phyloP scores from a whole-genome alignment of 1,139 yeast genomes.

The Kurtzmaniella quercitrusa region DNA sequence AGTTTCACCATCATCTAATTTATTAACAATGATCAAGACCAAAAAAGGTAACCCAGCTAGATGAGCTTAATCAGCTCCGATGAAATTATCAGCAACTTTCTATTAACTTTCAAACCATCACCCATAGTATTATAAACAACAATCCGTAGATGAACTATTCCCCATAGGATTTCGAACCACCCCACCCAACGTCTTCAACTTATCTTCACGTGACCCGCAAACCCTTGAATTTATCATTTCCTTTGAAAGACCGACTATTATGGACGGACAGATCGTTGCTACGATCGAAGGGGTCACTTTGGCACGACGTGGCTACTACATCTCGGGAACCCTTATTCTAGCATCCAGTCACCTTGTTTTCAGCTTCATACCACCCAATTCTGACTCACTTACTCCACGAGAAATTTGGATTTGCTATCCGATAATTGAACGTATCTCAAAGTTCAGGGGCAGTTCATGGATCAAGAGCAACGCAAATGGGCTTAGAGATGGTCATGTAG shows the following conservation, averaged over 20 bases:
- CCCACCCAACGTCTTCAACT: neutral
- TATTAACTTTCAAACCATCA: no score
- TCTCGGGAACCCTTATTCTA: conserved; percentile 67
- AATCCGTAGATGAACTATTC: no score
- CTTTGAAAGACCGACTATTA: conserved; percentile 5
- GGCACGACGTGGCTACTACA: conserved; percentile 63
- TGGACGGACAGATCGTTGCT: conserved; percentile 23
- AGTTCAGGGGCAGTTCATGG: conserved; percentile 51
- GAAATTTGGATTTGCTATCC: conserved; percentile 96
- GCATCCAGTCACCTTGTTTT: conserved; percentile 88
- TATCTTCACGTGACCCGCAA: neutral
- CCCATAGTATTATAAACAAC: no score
- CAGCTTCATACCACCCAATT: conserved; percentile 30
- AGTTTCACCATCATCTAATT: no score
- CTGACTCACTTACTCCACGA: conserved; percentile 26
- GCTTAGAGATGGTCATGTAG: neutral
- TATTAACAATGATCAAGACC: no score
- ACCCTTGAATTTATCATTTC: neutral
- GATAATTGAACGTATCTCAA: conserved; percentile 63
- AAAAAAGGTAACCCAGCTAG: no score
- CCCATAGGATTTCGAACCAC: no score
- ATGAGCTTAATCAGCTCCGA: no score
- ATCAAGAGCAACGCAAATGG: conserved; percentile 12
- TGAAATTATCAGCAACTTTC: no score
- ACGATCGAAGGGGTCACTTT: conserved; percentile 65